Evolutionary conservation across 2,329 filamentous ascomycete species (phyloP), one percentile per base, ranked within the genome.

Genomic region (Fusarium piperis): DNA sequence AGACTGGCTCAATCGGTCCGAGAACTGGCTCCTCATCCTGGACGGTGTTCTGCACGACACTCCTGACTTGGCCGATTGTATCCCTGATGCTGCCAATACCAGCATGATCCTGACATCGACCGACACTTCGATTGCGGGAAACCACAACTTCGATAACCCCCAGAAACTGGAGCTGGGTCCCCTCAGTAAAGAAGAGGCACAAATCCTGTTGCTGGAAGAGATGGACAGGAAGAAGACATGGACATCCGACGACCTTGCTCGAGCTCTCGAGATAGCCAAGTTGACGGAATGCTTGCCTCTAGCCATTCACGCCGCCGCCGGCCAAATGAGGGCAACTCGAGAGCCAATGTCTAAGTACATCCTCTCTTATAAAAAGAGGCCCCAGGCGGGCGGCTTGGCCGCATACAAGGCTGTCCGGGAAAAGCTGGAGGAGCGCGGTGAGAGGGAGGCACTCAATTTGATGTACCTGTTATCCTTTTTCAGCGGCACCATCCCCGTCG

Each of bases 401-500:
- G 74, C 73, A 16, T 76, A 76, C 52, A 76, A 76, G 11, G 67
- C 70, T 46, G 74, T 76, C 16, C 59, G 64, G 8, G 66, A 70
- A 28, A 76, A 73, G 53, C 39, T 76, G 2, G 53, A 74, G 36
- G 68, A 74, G 32, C 73, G 74, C 13, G 73, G 73, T 4, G 74
- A 76, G 58, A 76, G 57, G 9, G 68, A 68, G 8, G 73, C 73
- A 16, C 72, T 76, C 20, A 76, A 76, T 28, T 35, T 76, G 36
- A 72, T 76, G 67, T 76, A 76, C 58, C 62, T 76, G 13, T 35
- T 76, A 16, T 73, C 70, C 2, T 75, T 76, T 36, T 76, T 75
- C 36, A 68, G 63, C n/a, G 72, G 67, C 0, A 63, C 72, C n/a
- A 38, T 76, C 13, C 74, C 74, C 11, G 74, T 76, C 16, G 74